Conservation (phyloP, 1,284 basidiomycete species). For the Exobasidium rhododendri region DNA sequence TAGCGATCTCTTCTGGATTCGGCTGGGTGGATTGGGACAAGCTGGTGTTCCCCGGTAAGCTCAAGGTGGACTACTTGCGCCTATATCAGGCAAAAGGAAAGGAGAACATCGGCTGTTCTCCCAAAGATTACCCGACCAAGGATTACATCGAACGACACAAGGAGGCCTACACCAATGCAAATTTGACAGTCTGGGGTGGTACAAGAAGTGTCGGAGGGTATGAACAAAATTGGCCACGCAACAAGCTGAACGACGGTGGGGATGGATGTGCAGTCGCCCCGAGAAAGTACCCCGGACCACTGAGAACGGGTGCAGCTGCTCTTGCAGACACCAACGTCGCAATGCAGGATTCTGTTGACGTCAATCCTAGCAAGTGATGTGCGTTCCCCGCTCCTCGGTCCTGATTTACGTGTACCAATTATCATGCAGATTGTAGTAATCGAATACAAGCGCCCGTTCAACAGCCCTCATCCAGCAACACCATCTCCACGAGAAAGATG, state of each 20-base stretch:
- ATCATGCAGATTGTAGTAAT: too few relatives aligned
- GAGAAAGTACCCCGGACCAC: background rate
- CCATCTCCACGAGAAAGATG: too few relatives aligned
- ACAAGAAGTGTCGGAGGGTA: background rate
- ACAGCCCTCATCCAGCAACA: too few relatives aligned
- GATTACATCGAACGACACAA: conserved; percentile 50
- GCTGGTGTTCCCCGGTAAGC: conserved; percentile 29
- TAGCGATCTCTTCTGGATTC: conserved; percentile 39
- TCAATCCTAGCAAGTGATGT: too few relatives aligned
- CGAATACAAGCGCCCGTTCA: too few relatives aligned
- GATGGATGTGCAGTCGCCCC: conserved; percentile 7
- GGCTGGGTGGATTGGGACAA: conserved; percentile 27
- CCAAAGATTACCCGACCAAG: conserved; percentile 27
- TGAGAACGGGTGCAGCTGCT: background rate
- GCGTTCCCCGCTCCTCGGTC: too few relatives aligned
- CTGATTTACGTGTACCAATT: too few relatives aligned
- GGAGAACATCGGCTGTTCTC: conserved; percentile 56
- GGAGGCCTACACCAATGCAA: conserved; percentile 47
- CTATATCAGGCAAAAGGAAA: conserved; percentile 43
- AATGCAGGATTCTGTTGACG: background rate
- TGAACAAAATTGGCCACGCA: conserved; percentile 4
- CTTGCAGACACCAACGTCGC: background rate
- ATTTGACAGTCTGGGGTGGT: conserved; percentile 48
- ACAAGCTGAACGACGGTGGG: background rate
- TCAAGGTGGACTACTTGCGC: conserved; percentile 31